phyloP scores from a whole-genome alignment of 352 stramenopile species.

The Paralagenidium karlingii region DNA sequence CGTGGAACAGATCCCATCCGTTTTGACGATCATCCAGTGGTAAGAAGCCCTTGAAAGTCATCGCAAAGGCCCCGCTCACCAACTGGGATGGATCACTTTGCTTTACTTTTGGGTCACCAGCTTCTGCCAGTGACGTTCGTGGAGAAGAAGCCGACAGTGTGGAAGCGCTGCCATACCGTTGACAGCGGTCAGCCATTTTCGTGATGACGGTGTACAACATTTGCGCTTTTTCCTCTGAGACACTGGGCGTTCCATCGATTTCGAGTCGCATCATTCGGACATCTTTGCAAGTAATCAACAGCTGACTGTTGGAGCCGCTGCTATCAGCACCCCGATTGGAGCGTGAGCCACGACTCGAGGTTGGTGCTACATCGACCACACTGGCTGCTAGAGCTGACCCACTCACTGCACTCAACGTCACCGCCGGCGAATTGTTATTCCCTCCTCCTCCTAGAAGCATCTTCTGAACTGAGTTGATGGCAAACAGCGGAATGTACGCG shows the following conservation, averaged over 20 bases:
- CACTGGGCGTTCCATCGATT: conserved; percentile 24
- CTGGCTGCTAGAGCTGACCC: conserved; percentile 29
- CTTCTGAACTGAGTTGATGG: conserved; percentile 40
- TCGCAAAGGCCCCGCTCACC: not conserved
- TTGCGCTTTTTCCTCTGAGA: conserved; percentile 40
- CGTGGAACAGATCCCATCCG: conserved; percentile 65
- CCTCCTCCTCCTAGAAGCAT: conserved; percentile 48
- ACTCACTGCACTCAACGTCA: conserved; percentile 35
- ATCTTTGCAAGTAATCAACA: conserved; percentile 72
- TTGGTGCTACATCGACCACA: too few species aligned
- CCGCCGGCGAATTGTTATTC: too few species aligned
- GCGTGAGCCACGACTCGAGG: not conserved
- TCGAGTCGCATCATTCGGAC: conserved; percentile 58
- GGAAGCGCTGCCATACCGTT: too few species aligned
- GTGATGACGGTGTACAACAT: conserved; percentile 30
- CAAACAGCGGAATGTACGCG: conserved; percentile 68
- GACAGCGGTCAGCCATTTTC: conserved; percentile 36
- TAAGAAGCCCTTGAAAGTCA: not conserved
- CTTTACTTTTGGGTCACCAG: too few species aligned
- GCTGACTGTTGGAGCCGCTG: not conserved
- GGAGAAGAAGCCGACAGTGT: too few species aligned
- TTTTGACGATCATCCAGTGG: too few species aligned
- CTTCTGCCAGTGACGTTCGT: too few species aligned
- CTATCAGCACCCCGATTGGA: not conserved
- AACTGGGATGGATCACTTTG: too few species aligned